Evolutionary conservation across 2,329 filamentous ascomycete genomes (phyloP), one percentile per base, ranked within the genome.

Genomic region (Phyllosticta capitalensis): DNA sequence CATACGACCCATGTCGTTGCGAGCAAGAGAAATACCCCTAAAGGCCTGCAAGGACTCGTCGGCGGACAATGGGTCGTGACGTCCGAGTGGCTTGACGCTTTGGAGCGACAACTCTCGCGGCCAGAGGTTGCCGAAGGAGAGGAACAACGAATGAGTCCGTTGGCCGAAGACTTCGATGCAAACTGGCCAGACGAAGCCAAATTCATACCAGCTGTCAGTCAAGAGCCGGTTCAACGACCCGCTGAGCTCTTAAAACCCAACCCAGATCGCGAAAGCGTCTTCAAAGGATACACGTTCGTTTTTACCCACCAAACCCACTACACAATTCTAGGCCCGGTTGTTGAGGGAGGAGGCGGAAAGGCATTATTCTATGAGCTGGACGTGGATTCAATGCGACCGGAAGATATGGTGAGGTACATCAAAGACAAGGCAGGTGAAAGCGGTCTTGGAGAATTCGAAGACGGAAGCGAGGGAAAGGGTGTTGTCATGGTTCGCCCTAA

Each of bases 1-100:
- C 76, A 81, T 26, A 96, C 92, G 0, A 96, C 92, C 0, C 92
- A 97, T 72, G 88, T 95, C 10, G 85, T 97, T 33, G 86, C 90
- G 7, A 89, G 85, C 71, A 96, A 95, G 74, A 83, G 94, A 54
- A 99, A 97, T 71, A 92, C 90, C 0, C 83, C 92, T 0, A 91
- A 90, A 64, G 90, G 89, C 0, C 78, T 99, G 2, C 90, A 95
- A 68, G 92, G 90, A 1, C 78, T 99, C 9, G 86, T 96, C 45
- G 88, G 91, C 66, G 90, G 83, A 14, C 87, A 82, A 71, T 83
- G 85, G 65, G 86, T 97, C 50, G 90, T 97, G 10, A 83, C 83
- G 3, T 79, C 82, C 38, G 77, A 81, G 0, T 97, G 88, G 65
- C 78, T 96, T 14, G 84, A 91, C 63, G 87, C 87, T 0, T 75